Evolutionary conservation across 495 filamentous ascomycete species (phyloP).

Genomic region (Penicillium longicatenatum): DNA sequence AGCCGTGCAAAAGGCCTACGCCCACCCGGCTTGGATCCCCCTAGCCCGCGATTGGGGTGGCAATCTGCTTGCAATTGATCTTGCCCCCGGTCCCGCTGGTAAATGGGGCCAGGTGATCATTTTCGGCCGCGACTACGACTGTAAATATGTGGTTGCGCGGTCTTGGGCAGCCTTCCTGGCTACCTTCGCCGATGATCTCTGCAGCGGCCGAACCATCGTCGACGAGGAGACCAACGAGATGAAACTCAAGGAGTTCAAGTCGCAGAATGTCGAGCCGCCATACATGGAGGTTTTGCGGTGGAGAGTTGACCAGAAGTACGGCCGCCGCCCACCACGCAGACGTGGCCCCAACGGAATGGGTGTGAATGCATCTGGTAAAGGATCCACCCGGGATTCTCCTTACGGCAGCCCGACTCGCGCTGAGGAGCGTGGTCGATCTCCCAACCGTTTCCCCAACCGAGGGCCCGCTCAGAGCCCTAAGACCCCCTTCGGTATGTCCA

Average conservation of each 20-base stretch:
- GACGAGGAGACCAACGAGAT: conserved; percentile 92
- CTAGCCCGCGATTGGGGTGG: conserved; percentile 97
- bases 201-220: conserved; percentile 80
- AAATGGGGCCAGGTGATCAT: conserved; percentile 97
- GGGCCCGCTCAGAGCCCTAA: conserved; percentile 51
- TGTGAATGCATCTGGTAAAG: conserved; percentile 40
- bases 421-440: conserved; percentile 57
- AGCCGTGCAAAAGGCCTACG: conserved; percentile 89
- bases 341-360: conserved; percentile 43
- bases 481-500: conserved; percentile 52
- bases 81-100: conserved; percentile 87
- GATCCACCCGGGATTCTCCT: conserved; percentile 46
- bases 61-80: conserved; percentile 92
- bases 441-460: conserved; percentile 53
- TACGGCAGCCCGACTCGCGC: conserved; percentile 54
- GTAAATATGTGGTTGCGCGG: conserved; percentile 91
- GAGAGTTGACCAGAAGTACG: conserved; percentile 92
- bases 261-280: conserved; percentile 81
- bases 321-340: conserved; percentile 57
- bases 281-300: conserved; percentile 95
- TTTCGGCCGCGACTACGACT: conserved; percentile 96
- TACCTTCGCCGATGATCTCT: conserved; percentile 84
- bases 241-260: conserved; percentile 88
- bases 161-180: conserved; percentile 92
- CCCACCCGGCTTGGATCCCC: conserved; percentile 94